Evolutionary conservation across 176 grass and related monocot species (phyloP).

Genomic region (Zoysia pacifica): DNA sequence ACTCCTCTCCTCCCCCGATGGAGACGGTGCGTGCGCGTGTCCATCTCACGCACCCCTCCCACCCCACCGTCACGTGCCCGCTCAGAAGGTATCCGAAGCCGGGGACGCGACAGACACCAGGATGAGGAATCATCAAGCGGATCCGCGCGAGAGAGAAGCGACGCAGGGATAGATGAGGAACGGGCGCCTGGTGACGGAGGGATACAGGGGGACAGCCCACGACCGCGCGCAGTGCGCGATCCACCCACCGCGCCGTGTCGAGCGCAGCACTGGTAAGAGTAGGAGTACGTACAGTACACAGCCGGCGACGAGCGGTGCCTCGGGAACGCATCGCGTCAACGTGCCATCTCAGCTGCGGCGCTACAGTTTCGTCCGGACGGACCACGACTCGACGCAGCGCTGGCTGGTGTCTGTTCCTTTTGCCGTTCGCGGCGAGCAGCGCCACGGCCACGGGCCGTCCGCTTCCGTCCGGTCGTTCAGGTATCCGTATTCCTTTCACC

Average conservation of each 20-base stretch:
- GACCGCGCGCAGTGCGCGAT: not conserved
- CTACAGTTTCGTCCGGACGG: not conserved
- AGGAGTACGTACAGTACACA: too few species aligned
- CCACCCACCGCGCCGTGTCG: not conserved
- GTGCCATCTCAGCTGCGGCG: conserved; percentile 12
- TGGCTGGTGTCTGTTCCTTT: not conserved
- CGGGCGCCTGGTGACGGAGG: not conserved
- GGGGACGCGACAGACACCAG: not conserved
- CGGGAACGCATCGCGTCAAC: not conserved
- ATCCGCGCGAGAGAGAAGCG: not conserved
- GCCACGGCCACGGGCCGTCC: not conserved
- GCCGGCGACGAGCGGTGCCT: not conserved
- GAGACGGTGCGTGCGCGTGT: not conserved
- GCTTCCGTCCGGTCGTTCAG: too few species aligned
- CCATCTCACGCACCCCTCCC: not conserved
- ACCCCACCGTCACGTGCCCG: conserved; percentile 1
- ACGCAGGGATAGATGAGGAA: not conserved
- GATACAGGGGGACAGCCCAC: not conserved
- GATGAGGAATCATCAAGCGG: not conserved
- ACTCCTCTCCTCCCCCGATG: not conserved
- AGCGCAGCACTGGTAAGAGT: too few species aligned
- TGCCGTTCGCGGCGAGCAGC: not conserved
- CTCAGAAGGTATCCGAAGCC: conserved; percentile 35
- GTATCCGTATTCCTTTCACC: too few species aligned
- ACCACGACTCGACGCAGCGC: not conserved